phyloP scores from a whole-genome alignment of 2,329 filamentous ascomycete species.

The Colletotrichum trifolii region DNA sequence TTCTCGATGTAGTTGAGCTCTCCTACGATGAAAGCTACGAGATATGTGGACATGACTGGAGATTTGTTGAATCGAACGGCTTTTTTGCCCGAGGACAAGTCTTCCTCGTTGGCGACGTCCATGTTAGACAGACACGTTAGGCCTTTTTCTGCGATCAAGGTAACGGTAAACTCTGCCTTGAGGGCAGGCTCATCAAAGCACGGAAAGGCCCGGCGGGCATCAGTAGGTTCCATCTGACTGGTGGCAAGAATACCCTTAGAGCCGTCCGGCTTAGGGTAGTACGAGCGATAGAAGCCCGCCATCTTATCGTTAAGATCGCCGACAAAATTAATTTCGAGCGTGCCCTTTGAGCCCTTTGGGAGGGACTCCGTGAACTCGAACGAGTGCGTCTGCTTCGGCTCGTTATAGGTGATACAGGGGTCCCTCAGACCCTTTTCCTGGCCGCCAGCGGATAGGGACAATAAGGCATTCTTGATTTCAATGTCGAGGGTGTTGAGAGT shows the following conservation, averaged over 20 bases:
- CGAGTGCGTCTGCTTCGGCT: conserved; percentile 83
- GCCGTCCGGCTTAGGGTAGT: conserved; percentile 86
- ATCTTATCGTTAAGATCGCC: conserved; percentile 92
- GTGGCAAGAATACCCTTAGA: conserved; percentile 85
- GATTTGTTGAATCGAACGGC: conserved; percentile 92
- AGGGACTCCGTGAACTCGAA: conserved; percentile 81
- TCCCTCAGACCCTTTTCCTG: conserved; percentile 63
- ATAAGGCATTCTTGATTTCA: conserved; percentile 75
- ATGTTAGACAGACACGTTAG: conserved; percentile 96
- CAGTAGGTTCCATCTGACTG: conserved; percentile 96
- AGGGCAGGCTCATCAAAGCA: conserved; percentile 97
- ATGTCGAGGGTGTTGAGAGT: conserved; percentile 90
- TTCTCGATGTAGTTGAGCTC: conserved; percentile 96
- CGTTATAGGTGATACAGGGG: conserved; percentile 78
- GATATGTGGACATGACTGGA: conserved; percentile 95
- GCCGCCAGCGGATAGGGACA: conserved; percentile 35
- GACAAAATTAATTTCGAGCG: conserved; percentile 70
- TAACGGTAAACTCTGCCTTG: conserved; percentile 93
- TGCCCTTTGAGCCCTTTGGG: conserved; percentile 79
- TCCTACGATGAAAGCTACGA: conserved; percentile 92
- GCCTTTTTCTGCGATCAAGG: conserved; percentile 88
- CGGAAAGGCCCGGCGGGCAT: conserved; percentile 91
- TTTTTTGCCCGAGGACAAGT: conserved; percentile 66
- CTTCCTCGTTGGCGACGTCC: conserved; percentile 84
- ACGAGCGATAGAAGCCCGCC: conserved; percentile 97